Percentiles rank a stretch among this genome's conserved stretches.
Evolutionary conservation across 192 early-diverging fungal species (phyloP).

Genomic region (Entomortierella chlamydospora): DNA sequence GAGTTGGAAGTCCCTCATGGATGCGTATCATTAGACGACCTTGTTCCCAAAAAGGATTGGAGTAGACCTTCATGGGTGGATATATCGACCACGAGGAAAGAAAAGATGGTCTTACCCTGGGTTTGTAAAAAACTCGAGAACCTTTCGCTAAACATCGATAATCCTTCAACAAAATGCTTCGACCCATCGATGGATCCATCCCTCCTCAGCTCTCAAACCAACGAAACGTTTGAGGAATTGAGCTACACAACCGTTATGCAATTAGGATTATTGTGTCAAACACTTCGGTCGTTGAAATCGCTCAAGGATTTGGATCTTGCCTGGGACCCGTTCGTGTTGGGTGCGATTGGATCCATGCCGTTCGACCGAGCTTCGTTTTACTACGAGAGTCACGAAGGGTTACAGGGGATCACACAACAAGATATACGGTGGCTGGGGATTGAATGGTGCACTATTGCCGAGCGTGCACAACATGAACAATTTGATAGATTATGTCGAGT

Average conservation of each 20-base stretch:
- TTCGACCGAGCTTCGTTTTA: neutral
- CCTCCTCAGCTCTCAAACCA: neutral
- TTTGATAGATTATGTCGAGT: neutral
- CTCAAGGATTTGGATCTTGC: neutral
- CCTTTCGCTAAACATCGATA: neutral
- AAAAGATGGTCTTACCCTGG: neutral
- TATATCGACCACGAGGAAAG: neutral
- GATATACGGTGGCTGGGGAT: constrained; percentile 4
- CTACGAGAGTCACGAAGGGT: neutral
- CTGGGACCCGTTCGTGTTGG: neutral
- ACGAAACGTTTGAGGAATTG: neutral
- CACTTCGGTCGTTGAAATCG: neutral
- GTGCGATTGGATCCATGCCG: neutral
- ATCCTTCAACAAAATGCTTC: neutral
- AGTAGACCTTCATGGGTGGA: neutral
- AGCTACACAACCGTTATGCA: neutral
- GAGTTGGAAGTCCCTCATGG: neutral
- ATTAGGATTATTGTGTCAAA: neutral
- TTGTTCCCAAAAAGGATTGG: neutral
- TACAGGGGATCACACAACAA: neutral
- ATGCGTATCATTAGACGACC: neutral
- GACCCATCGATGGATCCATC: neutral
- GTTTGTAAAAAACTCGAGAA: neutral
- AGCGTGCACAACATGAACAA: neutral
- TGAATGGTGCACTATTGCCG: neutral